phyloP scores from a whole-genome alignment of 2,329 filamentous ascomycete species.

The Hypoxylon sp. region DNA sequence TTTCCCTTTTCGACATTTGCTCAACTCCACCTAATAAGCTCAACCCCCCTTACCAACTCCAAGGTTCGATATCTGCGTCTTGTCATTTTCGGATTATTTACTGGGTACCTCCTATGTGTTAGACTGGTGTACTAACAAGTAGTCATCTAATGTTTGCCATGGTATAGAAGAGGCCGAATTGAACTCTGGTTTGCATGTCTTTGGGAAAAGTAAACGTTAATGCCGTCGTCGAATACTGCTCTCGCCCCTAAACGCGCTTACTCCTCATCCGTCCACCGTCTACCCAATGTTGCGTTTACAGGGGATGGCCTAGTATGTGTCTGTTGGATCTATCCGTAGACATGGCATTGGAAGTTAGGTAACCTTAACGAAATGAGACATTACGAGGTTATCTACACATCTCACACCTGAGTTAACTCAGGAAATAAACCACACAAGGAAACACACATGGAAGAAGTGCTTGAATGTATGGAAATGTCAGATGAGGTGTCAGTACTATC shows the following conservation, averaged over 20 bases:
- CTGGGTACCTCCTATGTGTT: background rate
- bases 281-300: background rate
- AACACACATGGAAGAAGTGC: slow-evolving; percentile 1
- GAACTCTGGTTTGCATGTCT: background rate
- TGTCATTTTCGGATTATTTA: background rate
- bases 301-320: background rate
- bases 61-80: background rate
- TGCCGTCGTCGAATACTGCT: background rate
- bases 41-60: background rate
- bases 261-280: background rate
- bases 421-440: background rate
- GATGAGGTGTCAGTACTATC: background rate
- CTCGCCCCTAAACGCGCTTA: background rate
- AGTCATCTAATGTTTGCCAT: background rate
- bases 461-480: slow-evolving; percentile 1
- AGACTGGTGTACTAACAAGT: background rate
- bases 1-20: background rate
- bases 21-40: background rate
- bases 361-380: background rate
- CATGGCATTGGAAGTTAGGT: background rate
- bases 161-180: background rate
- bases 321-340: background rate
- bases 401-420: background rate
- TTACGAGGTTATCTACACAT: background rate
- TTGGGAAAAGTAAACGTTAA: background rate